Evolutionary conservation across 2,329 filamentous ascomycete species (phyloP), one percentile per base, ranked within the genome.

Genomic region (Pezicula rhizophila): DNA sequence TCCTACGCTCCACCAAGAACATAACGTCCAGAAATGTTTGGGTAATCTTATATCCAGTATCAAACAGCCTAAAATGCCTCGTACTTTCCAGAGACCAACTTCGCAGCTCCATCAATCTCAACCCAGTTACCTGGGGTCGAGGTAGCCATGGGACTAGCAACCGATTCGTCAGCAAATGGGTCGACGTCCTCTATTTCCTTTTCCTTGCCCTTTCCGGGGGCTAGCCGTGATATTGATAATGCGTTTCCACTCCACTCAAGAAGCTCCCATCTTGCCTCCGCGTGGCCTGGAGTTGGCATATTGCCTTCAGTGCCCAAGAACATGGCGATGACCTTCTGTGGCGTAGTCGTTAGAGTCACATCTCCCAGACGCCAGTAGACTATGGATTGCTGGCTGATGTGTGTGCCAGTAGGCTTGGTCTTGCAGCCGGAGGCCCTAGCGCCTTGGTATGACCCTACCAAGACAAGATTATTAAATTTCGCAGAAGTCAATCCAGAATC

Each of bases 231-330:
- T 46, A 90, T 72, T 4, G 80, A 84, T 48, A 96, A 78, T 8
- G 82, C 82, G 55, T 81, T 85, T 1, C 78, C 79, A 2, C 47
- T 43, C 7, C 50, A 35, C 12, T 49, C 50, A 41, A 62, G 65
- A 18, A 85, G 71, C 64, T 96, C 90, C 82, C 91, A 96, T 48
- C 84, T 76, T 1, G 88, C 88, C 65, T 99, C 92, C 8, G 95
- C 78, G 47, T 80, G 82, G 0, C 90, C 89, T 5, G 87, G 80
- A 54, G 80, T 82, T 0, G 87, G 83, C 58, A 81, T 81, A 45
- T 80, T 75, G 20, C 80, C 80, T 31, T 91, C 85, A 0, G 87
- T 88, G 20, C 84, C 76, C 8, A 78, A 72, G 58, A 99, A 87
- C 3, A 90, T 81, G 51, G 89, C 93, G 6, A 96, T 83, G 50